Evolutionary conservation across 768 basidiomycete species (phyloP).

Genomic region (Leccinum fibrillosum): DNA sequence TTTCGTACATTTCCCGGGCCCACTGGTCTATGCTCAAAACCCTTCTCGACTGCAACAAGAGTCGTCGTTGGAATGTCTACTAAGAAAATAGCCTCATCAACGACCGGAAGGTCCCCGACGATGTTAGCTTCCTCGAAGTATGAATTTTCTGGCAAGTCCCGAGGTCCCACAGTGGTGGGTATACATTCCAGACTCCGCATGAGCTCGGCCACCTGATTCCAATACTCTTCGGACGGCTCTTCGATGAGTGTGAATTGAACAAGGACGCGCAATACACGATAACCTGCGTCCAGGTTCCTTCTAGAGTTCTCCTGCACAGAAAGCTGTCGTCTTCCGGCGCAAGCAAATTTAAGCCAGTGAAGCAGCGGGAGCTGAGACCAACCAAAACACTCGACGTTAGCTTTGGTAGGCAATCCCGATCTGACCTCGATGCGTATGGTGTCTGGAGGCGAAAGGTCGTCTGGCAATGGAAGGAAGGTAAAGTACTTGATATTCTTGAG

Average conservation of each 20-base stretch:
- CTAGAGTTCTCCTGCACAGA: neutral
- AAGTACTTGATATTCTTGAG: slow-evolving; percentile 60
- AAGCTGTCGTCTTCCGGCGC: slow-evolving; percentile 30
- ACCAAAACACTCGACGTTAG: slow-evolving; percentile 47
- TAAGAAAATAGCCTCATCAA: neutral
- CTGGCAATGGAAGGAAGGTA: slow-evolving; percentile 54
- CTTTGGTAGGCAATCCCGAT: slow-evolving; percentile 46
- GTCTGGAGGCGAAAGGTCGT: slow-evolving; percentile 72
- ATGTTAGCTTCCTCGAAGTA: slow-evolving; percentile 87
- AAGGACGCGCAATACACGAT: slow-evolving; percentile 58
- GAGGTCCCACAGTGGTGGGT: slow-evolving; percentile 64
- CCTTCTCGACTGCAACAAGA: neutral
- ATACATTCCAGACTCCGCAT: slow-evolving; percentile 57
- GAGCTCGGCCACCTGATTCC: slow-evolving; percentile 53
- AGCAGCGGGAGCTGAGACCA: slow-evolving; percentile 72
- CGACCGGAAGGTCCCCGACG: slow-evolving; percentile 37
- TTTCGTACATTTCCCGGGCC: neutral
- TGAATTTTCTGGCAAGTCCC: slow-evolving; percentile 62
- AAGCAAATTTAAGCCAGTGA: slow-evolving; percentile 70
- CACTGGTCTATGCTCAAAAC: neutral
- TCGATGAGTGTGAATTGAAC: slow-evolving; percentile 78
- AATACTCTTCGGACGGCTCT: slow-evolving; percentile 40
- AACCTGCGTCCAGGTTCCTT: slow-evolving; percentile 38
- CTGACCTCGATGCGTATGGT: slow-evolving; percentile 68
- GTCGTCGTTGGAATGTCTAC: neutral